These are phyloP conservation scores for Cladorrhinum samala DNA, from an alignment of 495 filamentous ascomycete genomes.

Conservation along the genomic window DNA sequence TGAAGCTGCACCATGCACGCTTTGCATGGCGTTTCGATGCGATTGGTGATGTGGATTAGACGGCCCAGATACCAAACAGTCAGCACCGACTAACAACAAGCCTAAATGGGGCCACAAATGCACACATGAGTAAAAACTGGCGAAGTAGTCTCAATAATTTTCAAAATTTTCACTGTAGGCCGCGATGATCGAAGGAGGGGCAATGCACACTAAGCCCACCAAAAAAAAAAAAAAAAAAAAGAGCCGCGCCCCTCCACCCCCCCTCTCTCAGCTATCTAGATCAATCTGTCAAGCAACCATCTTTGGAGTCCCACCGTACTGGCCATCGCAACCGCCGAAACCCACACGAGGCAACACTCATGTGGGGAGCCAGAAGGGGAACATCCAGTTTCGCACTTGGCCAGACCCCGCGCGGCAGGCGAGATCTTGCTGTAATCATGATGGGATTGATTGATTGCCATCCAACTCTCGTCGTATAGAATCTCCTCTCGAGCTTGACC, in stretches of 20 bases:
- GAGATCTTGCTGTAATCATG: slow-evolving; percentile 12
- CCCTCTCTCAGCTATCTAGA: too few species aligned
- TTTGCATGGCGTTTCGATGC: slow-evolving; percentile 18
- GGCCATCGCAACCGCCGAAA: too few species aligned
- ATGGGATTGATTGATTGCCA: slow-evolving; percentile 9
- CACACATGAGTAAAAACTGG: neutral
- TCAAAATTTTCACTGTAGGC: too few species aligned
- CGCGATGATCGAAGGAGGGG: too few species aligned
- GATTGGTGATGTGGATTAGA: slow-evolving; percentile 13
- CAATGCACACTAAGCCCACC: too few species aligned
- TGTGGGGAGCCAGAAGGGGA: neutral
- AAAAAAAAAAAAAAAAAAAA: neutral
- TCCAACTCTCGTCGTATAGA: slow-evolving; percentile 1
- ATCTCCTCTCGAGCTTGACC: slow-evolving; percentile 9
- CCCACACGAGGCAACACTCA: neutral
- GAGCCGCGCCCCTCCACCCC: too few species aligned
- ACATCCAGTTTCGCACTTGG: neutral
- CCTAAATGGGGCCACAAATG: slow-evolving; percentile 6
- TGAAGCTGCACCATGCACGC: slow-evolving; percentile 26
- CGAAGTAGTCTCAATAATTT: too few species aligned
- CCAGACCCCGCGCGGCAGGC: slow-evolving; percentile 11
- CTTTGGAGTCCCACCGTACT: neutral
- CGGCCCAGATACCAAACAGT: slow-evolving; percentile 5
- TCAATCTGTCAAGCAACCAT: slow-evolving; percentile 8
- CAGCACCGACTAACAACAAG: slow-evolving; percentile 2